Percentiles rank a stretch among this genome's conserved stretches.
phyloP scores from a whole-genome alignment of 2,329 filamentous ascomycete genomes.

The Cylindrodendrum hubeiense region DNA sequence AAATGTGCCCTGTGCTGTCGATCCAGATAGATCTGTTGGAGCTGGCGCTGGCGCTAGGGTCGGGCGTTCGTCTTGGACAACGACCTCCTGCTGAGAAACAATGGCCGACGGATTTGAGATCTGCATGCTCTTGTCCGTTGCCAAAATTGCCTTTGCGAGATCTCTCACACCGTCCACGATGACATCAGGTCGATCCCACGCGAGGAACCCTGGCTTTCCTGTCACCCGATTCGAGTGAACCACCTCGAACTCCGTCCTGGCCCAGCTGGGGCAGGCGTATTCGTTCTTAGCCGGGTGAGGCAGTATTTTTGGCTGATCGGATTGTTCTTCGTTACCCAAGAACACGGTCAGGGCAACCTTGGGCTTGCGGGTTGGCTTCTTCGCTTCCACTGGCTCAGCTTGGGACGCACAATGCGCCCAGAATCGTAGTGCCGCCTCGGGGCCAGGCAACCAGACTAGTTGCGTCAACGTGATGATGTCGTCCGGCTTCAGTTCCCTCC shows the following conservation, averaged over 20 bases:
- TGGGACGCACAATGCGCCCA: constrained; percentile 62
- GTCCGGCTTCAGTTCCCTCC: constrained; percentile 57
- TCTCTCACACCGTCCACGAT: constrained; percentile 57
- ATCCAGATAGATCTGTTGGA: constrained; percentile 44
- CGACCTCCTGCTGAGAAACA: constrained; percentile 50
- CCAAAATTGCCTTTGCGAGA: constrained; percentile 55
- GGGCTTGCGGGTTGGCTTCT: constrained; percentile 46
- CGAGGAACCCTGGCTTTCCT: constrained; percentile 59
- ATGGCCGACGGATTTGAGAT: constrained; percentile 39
- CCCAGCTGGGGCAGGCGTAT: constrained; percentile 65
- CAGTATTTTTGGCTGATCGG: constrained; percentile 29
- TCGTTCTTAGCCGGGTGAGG: constrained; percentile 40
- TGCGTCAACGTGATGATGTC: constrained; percentile 72
- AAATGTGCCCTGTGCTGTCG: constrained; percentile 38
- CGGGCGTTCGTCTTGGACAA: constrained; percentile 36
- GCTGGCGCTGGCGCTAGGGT: constrained; percentile 10
- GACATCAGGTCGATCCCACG: constrained; percentile 62
- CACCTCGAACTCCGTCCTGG: constrained; percentile 56
- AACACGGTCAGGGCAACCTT: constrained; percentile 63
- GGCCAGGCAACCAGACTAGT: constrained; percentile 75
- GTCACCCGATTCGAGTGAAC: constrained; percentile 54
- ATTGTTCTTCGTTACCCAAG: constrained; percentile 48
- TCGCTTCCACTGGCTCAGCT: constrained; percentile 44
- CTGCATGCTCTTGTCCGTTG: constrained; percentile 53
- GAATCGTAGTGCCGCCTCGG: constrained; percentile 70